These are phyloP conservation scores for Ilyonectria robusta DNA, from an alignment of 2,329 filamentous ascomycete genomes.

Conservation along the genomic window DNA sequence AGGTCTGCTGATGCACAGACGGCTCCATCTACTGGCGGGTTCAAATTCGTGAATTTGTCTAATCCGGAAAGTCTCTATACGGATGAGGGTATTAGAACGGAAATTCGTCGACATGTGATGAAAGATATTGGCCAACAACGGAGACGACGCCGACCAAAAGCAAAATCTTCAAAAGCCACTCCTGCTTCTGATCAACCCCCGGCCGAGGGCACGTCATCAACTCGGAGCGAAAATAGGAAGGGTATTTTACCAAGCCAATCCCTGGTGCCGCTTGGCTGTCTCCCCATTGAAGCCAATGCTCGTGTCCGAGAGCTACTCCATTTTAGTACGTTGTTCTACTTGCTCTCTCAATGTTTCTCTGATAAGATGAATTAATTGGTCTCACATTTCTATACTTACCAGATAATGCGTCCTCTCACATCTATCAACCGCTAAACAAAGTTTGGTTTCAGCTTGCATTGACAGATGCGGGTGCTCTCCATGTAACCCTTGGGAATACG, in stretches of 20 bases:
- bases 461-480: conserved; percentile 3
- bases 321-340: neutral
- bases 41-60: conserved; percentile 12
- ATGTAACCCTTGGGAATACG: conserved; percentile 10
- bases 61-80: neutral
- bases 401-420: neutral
- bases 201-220: neutral
- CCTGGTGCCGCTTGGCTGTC: neutral
- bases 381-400: neutral
- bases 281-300: conserved; percentile 5
- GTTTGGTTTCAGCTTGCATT: conserved; percentile 4
- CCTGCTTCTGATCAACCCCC: neutral
- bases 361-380: neutral
- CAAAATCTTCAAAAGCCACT: neutral
- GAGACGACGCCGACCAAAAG: neutral
- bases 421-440: conserved; percentile 1
- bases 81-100: neutral
- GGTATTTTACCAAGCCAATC: neutral
- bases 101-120: conserved; percentile 12
- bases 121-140: conserved; percentile 15
- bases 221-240: neutral
- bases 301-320: conserved; percentile 9
- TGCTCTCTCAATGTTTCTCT: no score
- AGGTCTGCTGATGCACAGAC: no score
- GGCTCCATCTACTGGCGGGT: neutral